Evolutionary conservation across 768 basidiomycete genomes (phyloP), one percentile per base, ranked within the genome.

Genomic region (Rhizopogon sp.): DNA sequence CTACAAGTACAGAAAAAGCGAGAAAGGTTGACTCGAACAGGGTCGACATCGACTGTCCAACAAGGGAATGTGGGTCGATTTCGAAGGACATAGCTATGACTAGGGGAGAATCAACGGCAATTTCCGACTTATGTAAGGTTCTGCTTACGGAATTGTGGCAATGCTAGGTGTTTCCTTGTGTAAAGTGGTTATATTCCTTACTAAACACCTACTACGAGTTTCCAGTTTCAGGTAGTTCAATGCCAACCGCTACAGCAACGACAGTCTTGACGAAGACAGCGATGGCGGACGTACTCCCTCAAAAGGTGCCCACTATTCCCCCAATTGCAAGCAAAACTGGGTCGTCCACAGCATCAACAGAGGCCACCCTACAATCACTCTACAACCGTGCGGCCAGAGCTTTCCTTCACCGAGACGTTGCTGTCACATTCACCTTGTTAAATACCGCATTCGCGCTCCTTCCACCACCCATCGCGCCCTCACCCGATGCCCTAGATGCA

Each of bases 381-480:
- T 91, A 93, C 71, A 77, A 80, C 63, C 84, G 87, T 53, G 90
- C 91, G 25, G 84, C 87, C 42, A 79, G 83, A 43, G 88, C 90
- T 1, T 93, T 93, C 64, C 78, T 93, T 39, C 83, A 83, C 55
- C 85, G 85, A 55, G 85, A 92, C 63, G 72, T 87, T 43, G 62
- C 73, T n/a, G 76, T 87, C 41, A 85, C 90, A 0, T 71, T 85
- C 54, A 78, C 83, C 3, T 75, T 92, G 35, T 65, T 92, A 28
- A 73, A 79, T 42, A 81, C 87, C 7, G 90, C 89, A 0, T 90
- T 91, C 66, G 64, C 79, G 8, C 69, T 88, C 33, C 63, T 93
- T 58, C 76, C 65, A 14, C 73, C 75, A 3, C 81, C 73, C 5
- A 61, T 66, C 11, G 52, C 56, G 6, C 66, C 61, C 6, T 53